Conservation (phyloP, 257 asterid genomes). For the Parsonsia alboflavescens region DNA sequence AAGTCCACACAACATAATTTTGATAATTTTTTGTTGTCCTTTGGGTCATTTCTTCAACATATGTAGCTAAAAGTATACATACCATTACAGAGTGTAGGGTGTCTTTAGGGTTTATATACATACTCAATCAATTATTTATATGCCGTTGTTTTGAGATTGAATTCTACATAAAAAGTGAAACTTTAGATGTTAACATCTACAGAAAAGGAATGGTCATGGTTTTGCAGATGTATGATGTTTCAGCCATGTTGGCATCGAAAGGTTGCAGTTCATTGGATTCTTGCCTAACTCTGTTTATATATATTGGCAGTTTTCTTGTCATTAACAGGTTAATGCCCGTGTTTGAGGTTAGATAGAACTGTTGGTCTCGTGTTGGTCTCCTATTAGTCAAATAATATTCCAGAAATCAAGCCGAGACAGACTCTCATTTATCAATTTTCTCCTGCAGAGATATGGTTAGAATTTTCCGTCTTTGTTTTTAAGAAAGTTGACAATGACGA, state of each 20-base stretch:
- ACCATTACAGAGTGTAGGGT: neutral
- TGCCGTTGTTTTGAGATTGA: neutral
- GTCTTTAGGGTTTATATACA: neutral
- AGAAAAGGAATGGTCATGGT: neutral
- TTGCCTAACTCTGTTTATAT: no score
- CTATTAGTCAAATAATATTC: neutral
- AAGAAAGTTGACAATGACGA: neutral
- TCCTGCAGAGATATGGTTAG: neutral
- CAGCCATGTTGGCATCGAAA: no score
- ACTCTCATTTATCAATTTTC: neutral
- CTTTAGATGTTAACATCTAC: neutral
- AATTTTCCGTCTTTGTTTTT: neutral
- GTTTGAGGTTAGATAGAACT: neutral
- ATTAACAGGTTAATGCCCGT: neutral
- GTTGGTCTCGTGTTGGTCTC: neutral
- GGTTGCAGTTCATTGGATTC: no score
- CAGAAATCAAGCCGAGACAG: constrained; percentile 9
- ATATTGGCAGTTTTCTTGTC: neutral
- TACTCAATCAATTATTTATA: neutral
- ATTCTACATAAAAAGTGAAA: neutral
- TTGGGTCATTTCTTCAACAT: neutral
- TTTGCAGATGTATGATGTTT: neutral
- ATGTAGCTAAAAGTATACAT: neutral
- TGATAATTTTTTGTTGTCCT: no score
- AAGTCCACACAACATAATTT: no score